Evolutionary conservation across 495 filamentous ascomycete species (phyloP), one percentile per base, ranked within the genome.

Genomic region (Articulospora tetracladia): DNA sequence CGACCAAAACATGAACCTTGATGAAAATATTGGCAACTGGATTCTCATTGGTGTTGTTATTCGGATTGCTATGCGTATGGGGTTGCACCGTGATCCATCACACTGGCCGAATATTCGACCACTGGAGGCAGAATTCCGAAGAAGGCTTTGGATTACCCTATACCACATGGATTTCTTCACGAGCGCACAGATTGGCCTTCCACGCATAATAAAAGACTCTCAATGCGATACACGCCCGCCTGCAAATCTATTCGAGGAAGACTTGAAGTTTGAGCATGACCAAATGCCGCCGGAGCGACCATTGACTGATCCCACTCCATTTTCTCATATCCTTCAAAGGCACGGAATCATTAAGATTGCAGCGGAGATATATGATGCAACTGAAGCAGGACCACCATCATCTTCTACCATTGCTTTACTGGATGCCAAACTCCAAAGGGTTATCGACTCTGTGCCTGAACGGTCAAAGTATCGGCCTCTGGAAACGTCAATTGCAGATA

Each of bases 261-360:
- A 85, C 53, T 74, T 83, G 25, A 66, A 72, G 32, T 70, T 76
- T 48, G 66, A 76, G 34, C 73, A 68, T 54, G 70, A 66, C 20
- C 69, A 64, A 17, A 63, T 83, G 3, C 80, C 80, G 1, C 67
- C 69, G 26, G 60, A 74, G 2, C 65, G 79, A 26, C 75, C 79
- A 0, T 34, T 41, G 10, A 68, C 72, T 1, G 78, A 82, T 12
- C 69, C 72, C 23, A 83, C 79, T 0, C 65, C 69, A 1, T 68
- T 81, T 51, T 70, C 71, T 3, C 83, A 80, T 61, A 69, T 72
- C 39, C 77, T 83, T 2, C 75, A 90, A 39, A 76, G 82, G 10
- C 82, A 89, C 55, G 83, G 76, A 19, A 69, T 86, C 25, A 75
- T 76, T 10, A 87, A 92, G 60, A 73, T 83, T 3, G 77, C n/a